Evolutionary conservation across 345 rosid genomes (phyloP), one percentile per base, ranked within the genome.

Genomic region (Lumnitzera racemosa): DNA sequence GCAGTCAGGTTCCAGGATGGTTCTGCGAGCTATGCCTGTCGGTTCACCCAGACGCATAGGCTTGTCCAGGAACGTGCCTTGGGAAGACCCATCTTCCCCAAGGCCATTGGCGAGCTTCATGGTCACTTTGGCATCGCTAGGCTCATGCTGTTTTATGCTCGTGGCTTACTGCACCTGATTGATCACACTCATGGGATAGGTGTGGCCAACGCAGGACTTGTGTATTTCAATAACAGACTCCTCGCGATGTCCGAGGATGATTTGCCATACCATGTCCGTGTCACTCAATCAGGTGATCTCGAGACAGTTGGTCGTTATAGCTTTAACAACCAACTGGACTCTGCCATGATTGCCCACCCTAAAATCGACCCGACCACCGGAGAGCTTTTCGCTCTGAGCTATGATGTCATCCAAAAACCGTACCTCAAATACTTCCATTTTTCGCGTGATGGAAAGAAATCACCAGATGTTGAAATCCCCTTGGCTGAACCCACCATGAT

Each of bases 201-300:
- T 0, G 95, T 87, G 5, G 95, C 91, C 0, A 87, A 90, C 91
- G 97, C 95, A 5, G 97, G 97, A 9, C 74, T 90, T 2, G 90
- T 83, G 47, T 90, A 90, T 64, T 90, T 87, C 59, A 74, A 83
- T 56, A 80, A 74, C 36, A 81, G 78, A 59, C 78, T 90, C 15
- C 75, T 90, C 11, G 97, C 97, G 3, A 87, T 90, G 97, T 90
- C 95, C 9, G 95, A 90, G 59, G 97, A 90, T 25, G 97, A 90
- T 68, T 70, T 87, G 57, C 97, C 97, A 14, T 90, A 90, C 72
- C 88, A 87, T 54, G 90, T 90, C 11, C 71, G 72, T 2, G 59
- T 90, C 61, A 83, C 84, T 51, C 81, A 80, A 2, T 55, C 64
- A 0, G 84, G 91, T 1, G 97, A 90, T 64, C 74, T 90, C 27